A percentile compares a stretch with the other conserved stretches of the same genome.
Evolutionary conservation across 768 basidiomycete genomes (phyloP).

Genomic region (Rhizopogon rudus): DNA sequence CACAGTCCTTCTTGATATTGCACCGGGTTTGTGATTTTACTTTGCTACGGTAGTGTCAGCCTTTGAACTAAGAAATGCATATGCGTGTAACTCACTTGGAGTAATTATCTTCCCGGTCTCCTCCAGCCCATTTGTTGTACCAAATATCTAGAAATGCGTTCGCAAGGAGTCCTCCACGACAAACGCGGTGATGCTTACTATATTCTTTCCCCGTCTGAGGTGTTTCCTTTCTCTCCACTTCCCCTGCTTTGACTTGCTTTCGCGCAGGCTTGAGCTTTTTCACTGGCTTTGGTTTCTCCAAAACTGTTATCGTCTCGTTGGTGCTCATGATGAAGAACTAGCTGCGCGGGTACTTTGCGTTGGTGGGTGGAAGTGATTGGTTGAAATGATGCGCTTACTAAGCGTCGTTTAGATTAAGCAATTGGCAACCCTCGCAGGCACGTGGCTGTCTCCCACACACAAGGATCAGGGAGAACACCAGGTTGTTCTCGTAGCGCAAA

Average conservation of each 20-base stretch:
- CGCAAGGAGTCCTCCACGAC: constrained; percentile 2
- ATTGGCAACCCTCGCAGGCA: too few relatives aligned
- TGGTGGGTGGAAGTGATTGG: neutral
- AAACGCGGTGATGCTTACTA: constrained; percentile 50
- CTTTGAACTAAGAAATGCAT: neutral
- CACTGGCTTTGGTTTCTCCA: constrained; percentile 20
- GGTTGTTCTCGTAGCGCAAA: too few relatives aligned
- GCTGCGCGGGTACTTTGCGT: too few relatives aligned
- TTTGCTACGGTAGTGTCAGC: constrained; percentile 51
- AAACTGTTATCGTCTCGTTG: constrained; percentile 17
- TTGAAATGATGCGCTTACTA: neutral
- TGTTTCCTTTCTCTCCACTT: constrained; percentile 85
- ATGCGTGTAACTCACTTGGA: constrained; percentile 63
- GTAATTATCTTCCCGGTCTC: constrained; percentile 94
- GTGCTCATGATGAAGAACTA: constrained; percentile 24
- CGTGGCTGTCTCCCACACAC: too few relatives aligned
- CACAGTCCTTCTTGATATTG: constrained; percentile 81
- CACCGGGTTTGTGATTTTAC: constrained; percentile 92
- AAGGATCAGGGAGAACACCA: too few relatives aligned
- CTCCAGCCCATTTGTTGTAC: constrained; percentile 99
- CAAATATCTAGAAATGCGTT: constrained; percentile 66
- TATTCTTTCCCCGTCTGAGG: constrained; percentile 95
- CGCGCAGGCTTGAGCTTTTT: constrained; percentile 89
- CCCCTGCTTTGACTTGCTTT: constrained; percentile 87
- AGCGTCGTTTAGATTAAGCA: neutral